A percentile compares a stretch with the other conserved stretches of the same genome.
Conservation (phyloP, 2,329 filamentous ascomycete species). For the Aspergillus novoparasiticus region DNA sequence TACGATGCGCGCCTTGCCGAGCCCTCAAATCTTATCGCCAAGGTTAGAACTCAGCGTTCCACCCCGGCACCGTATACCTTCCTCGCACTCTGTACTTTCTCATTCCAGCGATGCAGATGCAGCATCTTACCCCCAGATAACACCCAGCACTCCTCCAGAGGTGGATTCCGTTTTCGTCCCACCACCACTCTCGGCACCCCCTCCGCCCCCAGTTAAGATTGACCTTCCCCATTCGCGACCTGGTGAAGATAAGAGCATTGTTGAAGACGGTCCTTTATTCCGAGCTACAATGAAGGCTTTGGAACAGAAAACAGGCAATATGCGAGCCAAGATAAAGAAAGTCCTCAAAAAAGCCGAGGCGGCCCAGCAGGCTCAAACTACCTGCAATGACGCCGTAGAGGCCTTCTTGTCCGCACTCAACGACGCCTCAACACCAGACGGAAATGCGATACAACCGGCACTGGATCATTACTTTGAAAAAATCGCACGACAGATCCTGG, state of each 20-base stretch:
- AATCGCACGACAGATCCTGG: constrained; percentile 85
- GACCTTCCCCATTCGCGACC: constrained; percentile 86
- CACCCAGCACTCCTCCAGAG: constrained; percentile 35
- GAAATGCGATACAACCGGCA: constrained; percentile 94
- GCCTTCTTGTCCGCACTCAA: constrained; percentile 83
- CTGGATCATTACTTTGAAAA: constrained; percentile 98
- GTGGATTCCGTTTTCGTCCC: constrained; percentile 27
- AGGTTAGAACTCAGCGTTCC: constrained; percentile 73
- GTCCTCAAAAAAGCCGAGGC: constrained; percentile 93
- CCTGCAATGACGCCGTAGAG: constrained; percentile 82
- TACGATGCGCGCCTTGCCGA: constrained; percentile 35
- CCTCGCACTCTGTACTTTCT: constrained; percentile 82
- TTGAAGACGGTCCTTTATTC: constrained; percentile 93
- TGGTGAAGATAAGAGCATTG: constrained; percentile 78
- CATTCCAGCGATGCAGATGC: constrained; percentile 72
- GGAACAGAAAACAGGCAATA: constrained; percentile 93
- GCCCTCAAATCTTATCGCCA: constrained; percentile 68
- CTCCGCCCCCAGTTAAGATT: constrained; percentile 65
- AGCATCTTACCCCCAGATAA: constrained; percentile 36
- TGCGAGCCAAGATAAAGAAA: constrained; percentile 94
- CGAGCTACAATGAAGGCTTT: constrained; percentile 94
- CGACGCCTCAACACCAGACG: constrained; percentile 87
- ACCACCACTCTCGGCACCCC: constrained; percentile 26
- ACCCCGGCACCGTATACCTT: constrained; percentile 79
- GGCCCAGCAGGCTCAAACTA: constrained; percentile 74